Conservation (phyloP, 306 rosid species). For the Cercis canadensis region DNA sequence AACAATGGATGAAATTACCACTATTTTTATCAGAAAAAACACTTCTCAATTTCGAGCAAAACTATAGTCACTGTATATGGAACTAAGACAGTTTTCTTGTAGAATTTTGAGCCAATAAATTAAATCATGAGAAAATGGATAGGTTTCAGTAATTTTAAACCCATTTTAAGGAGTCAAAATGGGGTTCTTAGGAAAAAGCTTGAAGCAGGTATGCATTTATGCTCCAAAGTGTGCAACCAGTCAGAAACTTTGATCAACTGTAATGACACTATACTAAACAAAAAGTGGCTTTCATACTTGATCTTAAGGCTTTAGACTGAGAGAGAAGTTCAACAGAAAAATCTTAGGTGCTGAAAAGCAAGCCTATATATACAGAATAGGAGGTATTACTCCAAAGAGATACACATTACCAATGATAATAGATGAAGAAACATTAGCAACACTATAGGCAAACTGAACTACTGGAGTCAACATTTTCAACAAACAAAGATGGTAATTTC, state of each 20-base stretch:
- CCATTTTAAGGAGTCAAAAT: conserved; percentile 17
- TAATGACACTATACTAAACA: background rate
- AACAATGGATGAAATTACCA: background rate
- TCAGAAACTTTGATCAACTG: background rate
- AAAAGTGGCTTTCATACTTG: background rate
- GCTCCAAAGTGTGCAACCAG: conserved; percentile 5
- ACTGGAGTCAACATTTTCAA: background rate
- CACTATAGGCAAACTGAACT: background rate
- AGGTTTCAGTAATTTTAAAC: background rate
- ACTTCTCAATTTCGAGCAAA: background rate
- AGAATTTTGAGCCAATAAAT: background rate
- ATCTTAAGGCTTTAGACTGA: conserved; percentile 3
- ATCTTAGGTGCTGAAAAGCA: conserved; percentile 10
- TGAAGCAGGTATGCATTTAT: background rate
- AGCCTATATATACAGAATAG: background rate
- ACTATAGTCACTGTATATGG: background rate
- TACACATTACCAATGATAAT: background rate
- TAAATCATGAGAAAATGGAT: background rate
- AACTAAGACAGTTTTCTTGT: background rate
- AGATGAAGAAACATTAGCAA: too few relatives aligned
- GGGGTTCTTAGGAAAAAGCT: background rate
- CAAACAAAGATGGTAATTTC: background rate
- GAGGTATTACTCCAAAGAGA: background rate
- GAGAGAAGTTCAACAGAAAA: conserved; percentile 7
- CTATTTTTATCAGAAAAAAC: background rate